Evolutionary conservation across 1,284 basidiomycete species (phyloP).

Genomic region (Ustilago nuda): DNA sequence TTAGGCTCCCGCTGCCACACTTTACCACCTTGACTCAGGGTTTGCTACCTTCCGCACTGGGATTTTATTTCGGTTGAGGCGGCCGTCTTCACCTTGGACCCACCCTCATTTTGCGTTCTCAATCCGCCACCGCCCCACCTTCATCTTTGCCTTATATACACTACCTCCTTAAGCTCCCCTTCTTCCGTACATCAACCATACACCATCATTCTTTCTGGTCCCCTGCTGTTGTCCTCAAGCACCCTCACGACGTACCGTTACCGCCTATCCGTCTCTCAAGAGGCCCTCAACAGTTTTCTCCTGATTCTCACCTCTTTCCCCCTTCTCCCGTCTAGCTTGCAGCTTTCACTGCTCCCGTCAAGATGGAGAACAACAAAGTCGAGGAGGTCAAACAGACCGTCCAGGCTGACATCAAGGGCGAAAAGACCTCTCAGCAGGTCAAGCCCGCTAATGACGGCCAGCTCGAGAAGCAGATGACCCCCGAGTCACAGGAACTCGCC

Average conservation of each 20-base stretch:
- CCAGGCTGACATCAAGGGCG: conserved; percentile 27
- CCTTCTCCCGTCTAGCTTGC: background rate
- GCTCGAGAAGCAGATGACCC: conserved; percentile 48
- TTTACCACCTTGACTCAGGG: conserved; percentile 17
- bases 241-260: conserved; percentile 4
- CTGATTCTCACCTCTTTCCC: background rate
- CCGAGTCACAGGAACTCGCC: conserved; percentile 12
- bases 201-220: background rate
- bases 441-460: conserved; percentile 26
- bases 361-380: conserved; percentile 32
- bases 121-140: background rate
- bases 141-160: conserved; percentile 17
- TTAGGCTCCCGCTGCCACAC: conserved; percentile 32
- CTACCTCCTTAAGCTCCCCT: background rate
- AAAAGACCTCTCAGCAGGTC: conserved; percentile 22
- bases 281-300: conserved; percentile 8
- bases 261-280: conserved; percentile 2
- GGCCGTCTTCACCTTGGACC: background rate
- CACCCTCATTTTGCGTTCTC: background rate
- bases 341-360: conserved; percentile 8
- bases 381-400: conserved; percentile 29
- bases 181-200: background rate
- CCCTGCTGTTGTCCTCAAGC: background rate
- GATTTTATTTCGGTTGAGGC: conserved; percentile 17
- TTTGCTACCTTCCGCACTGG: conserved; percentile 13